phyloP scores from a whole-genome alignment of 2,329 filamentous ascomycete genomes.

The Hymenoscyphus infarciens region DNA sequence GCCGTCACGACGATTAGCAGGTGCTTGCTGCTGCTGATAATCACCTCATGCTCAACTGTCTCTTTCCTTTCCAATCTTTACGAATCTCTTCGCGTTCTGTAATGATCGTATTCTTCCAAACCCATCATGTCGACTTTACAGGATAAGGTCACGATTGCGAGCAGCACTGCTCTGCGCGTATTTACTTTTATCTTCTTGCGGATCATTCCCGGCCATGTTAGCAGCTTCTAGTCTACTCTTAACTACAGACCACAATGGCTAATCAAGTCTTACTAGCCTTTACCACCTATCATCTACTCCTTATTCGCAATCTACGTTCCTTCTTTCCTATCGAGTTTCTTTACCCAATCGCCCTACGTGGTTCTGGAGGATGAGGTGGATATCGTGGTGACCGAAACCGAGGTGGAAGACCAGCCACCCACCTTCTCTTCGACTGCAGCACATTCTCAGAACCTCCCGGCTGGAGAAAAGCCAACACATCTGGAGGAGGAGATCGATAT shows the following conservation, averaged over 20 bases:
- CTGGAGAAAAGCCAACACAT: constrained; percentile 35
- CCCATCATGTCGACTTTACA: constrained; percentile 26
- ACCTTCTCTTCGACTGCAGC: constrained; percentile 26
- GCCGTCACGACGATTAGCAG: neutral
- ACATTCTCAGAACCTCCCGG: constrained; percentile 27
- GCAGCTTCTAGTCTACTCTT: constrained; percentile 14
- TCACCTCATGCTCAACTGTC: neutral
- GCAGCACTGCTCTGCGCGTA: constrained; percentile 49
- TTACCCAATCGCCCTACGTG: constrained; percentile 53
- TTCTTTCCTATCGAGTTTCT: constrained; percentile 57
- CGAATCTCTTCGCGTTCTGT: neutral
- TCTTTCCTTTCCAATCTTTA: neutral
- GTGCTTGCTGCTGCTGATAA: neutral
- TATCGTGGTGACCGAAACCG: constrained; percentile 48
- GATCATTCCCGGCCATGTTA: constrained; percentile 44
- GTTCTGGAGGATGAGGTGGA: constrained; percentile 58
- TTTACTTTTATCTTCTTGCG: constrained; percentile 56
- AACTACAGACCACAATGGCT: constrained; percentile 10
- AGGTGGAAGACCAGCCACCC: constrained; percentile 36
- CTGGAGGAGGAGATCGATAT: constrained; percentile 54
- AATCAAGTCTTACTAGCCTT: constrained; percentile 21
- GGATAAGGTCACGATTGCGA: constrained; percentile 32
- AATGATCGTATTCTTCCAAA: constrained; percentile 1
- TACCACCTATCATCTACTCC: constrained; percentile 51
- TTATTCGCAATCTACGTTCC: constrained; percentile 64